Evolutionary conservation across 2,329 filamentous ascomycete species (phyloP), one percentile per base, ranked within the genome.

Genomic region (Colletotrichum agaves): DNA sequence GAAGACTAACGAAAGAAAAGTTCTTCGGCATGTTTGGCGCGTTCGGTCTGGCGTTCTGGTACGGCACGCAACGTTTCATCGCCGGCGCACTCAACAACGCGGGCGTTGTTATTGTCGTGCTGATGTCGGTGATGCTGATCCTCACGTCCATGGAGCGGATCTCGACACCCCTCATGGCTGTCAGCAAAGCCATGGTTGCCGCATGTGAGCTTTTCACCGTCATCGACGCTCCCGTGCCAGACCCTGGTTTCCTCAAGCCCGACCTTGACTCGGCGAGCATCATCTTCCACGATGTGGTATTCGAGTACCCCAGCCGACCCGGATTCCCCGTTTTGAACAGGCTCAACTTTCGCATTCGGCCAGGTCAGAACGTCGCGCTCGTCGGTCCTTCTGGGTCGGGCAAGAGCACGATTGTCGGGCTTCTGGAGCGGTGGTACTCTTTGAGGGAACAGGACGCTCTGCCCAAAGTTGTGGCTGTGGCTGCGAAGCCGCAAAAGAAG

Each of bases 11-110:
- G 2, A 13, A 15, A 3, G 2, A 2, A 1, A 21, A 76, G 74
- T 77, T 75, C 49, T 79, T 78, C 43, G 76, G 75, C 1, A 70
- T 76, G 1, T 76, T 76, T 17, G 74, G 75, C 2, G 75, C 78
- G 0, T 81, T 82, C 58, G 79, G 78, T 2, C 70, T 83, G 1
- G 75, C 78, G 1, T 84, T 84, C 61, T 84, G 81, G 80, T 83
- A 79, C 58, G 82, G 81, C 0, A 76, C 79, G 11, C 76, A 76
- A 53, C 73, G 81, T 8, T 82, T 75, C 56, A 69, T 75, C 5
- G 70, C 74, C 13, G 75, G 75, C 0, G 72, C 76, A 11, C 75
- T 84, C 35, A 55, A 72, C 4, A 75, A 75, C 23, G 74, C 80
- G 5, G 77, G 79, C 27, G 77, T 76, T 2, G 77, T 83, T 23